Evolutionary conservation across 176 grass and related monocot species (phyloP), one percentile per base, ranked within the genome.

Genomic region (Panicum miliaceum): DNA sequence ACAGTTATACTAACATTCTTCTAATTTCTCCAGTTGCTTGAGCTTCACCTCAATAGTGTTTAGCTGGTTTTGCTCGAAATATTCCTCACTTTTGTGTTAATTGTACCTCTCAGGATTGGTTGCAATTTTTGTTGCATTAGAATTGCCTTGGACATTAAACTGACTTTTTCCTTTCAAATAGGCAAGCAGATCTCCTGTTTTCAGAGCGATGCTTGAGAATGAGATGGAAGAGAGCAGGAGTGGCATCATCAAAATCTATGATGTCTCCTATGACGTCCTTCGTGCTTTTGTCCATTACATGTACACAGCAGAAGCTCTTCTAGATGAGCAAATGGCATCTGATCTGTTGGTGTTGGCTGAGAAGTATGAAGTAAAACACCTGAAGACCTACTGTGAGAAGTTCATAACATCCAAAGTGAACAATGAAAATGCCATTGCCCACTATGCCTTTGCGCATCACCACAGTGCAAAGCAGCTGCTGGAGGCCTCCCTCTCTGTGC

Each of bases 141-240:
- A 27, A 57, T 45, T 63, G 26, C 34, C 53, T 53, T 71, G 0
- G 54, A 5, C 23, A 25, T 64, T 80, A 26, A 63, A 13, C 25
- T 53, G 14, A 4, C 5, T 68, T 54, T 57, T 91, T 27, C 63
- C 26, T 83, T 79, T 15, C 0, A 12, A 87, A 70, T 84, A 98
- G 96, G 84, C 87, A 9, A 98, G 96, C 80, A 90, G 91, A 74
- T 98, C 96, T 86, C 91, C 96, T 57, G 96, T 95, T 36, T 98
- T 98, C 57, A 93, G 89, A 89, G 96, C 96, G 32, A 98, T 98
- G 96, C 93, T 98, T 51, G 96, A 95, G 59, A 98, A 91, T 68
- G 92, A 98, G 88, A 98, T 98, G 96, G 89, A 91, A 78, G 96
- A 98, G 82, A 95, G 96, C 56, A 83, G 91, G 27, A 98, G 93